Conservation (phyloP, 2,329 filamentous ascomycete genomes). For the Sporothrix globosa region DNA sequence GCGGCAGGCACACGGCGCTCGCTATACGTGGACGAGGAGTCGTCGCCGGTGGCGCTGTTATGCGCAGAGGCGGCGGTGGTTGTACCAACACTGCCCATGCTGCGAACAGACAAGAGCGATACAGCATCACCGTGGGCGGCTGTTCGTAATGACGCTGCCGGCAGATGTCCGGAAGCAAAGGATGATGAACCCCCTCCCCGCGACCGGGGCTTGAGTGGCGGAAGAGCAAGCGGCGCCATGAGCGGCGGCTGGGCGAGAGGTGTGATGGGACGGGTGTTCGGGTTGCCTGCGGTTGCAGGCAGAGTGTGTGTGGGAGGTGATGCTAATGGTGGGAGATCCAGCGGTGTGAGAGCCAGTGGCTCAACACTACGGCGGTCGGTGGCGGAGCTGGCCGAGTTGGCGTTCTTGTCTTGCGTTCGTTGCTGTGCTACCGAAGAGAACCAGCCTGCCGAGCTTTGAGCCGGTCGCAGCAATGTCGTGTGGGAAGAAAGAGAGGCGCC, state of each 20-base stretch:
- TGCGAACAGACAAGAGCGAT: constrained; percentile 17
- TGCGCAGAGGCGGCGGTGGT: not conserved
- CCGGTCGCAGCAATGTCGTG: constrained; percentile 19
- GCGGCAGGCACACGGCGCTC: not conserved
- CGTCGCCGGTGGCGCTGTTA: constrained; percentile 4
- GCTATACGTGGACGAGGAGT: constrained; percentile 34
- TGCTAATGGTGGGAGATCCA: constrained; percentile 12
- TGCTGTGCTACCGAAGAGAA: constrained; percentile 15
- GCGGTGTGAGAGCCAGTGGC: not conserved
- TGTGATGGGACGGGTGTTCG: constrained; percentile 8
- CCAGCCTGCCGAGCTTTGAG: constrained; percentile 13
- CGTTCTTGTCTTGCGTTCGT: not conserved
- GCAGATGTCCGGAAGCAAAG: constrained; percentile 5
- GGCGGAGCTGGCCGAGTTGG: not conserved
- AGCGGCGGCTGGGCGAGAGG: constrained; percentile 23
- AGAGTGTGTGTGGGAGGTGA: not conserved
- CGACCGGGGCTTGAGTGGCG: constrained; percentile 16
- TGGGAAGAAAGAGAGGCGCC: not conserved
- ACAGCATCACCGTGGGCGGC: constrained; percentile 22
- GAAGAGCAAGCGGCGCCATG: constrained; percentile 26
- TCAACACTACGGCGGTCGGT: not conserved
- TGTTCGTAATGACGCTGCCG: constrained; percentile 26
- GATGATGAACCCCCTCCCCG: not conserved
- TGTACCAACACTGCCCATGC: constrained; percentile 1
- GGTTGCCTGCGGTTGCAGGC: not conserved